A percentile compares a stretch with the other conserved stretches of the same genome.
These are phyloP conservation scores for Hevea brasiliensis DNA, from an alignment of 345 rosid species.

Conservation along the genomic window DNA sequence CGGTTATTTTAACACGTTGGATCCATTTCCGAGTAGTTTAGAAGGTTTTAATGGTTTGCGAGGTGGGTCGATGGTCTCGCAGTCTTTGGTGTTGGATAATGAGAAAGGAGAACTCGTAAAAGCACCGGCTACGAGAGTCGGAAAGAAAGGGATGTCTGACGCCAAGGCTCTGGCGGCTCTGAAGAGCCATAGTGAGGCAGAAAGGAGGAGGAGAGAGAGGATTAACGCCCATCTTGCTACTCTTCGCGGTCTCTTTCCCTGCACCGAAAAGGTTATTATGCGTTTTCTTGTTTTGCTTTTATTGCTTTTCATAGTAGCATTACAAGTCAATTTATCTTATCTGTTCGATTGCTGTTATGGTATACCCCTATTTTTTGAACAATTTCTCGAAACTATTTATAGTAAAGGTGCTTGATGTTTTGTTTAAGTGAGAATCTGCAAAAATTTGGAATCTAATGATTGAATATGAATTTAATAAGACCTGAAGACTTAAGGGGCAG, in stretches of 20 bases:
- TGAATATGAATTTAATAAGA: neutral
- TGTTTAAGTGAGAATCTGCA: neutral
- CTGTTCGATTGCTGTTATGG: neutral
- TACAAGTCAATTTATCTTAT: neutral
- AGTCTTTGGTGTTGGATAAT: conserved; percentile 45
- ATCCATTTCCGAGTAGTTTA: conserved; percentile 29
- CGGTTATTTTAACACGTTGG: conserved; percentile 23
- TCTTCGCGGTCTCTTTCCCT: conserved; percentile 49
- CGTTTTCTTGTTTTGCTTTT: neutral
- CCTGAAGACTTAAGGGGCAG: neutral
- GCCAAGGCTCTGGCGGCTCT: conserved; percentile 45
- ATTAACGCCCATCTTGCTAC: conserved; percentile 54
- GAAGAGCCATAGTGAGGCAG: conserved; percentile 60
- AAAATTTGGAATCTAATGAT: neutral
- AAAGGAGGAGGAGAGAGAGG: conserved; percentile 52
- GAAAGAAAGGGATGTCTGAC: conserved; percentile 27
- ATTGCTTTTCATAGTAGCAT: neutral
- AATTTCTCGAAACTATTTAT: neutral
- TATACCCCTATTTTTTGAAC: neutral
- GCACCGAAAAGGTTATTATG: conserved; percentile 39
- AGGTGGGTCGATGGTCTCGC: conserved; percentile 33
- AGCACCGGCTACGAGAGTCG: conserved; percentile 28
- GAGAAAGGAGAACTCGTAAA: conserved; percentile 49
- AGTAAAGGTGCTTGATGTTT: neutral
- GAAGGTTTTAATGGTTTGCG: conserved; percentile 30